A percentile compares a stretch with the other conserved stretches of the same genome.
Evolutionary conservation across 1,284 basidiomycete genomes (phyloP).

Genomic region (Cryptococcus sp.): DNA sequence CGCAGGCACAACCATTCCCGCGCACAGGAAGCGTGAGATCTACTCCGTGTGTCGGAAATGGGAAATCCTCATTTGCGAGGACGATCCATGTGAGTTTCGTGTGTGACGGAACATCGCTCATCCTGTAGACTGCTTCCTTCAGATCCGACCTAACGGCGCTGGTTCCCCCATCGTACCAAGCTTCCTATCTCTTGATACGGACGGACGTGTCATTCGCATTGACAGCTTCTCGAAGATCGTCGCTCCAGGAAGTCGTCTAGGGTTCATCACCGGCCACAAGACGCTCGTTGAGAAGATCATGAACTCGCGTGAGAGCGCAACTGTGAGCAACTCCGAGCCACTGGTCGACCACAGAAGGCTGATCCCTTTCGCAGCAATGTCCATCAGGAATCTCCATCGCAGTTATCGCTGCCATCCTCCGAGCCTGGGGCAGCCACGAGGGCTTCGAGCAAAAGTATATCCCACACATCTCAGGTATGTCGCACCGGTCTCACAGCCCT

Average conservation of each 20-base stretch:
- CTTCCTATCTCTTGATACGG: constrained; percentile 61
- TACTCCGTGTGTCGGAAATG: constrained; percentile 74
- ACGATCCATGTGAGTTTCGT: constrained; percentile 63
- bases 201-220: constrained; percentile 75
- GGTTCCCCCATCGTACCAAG: constrained; percentile 41
- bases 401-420: constrained; percentile 37
- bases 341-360: not conserved
- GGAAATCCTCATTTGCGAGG: constrained; percentile 69
- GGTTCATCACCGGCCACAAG: constrained; percentile 64
- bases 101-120: not conserved
- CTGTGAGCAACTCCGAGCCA: constrained; percentile 18
- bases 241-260: constrained; percentile 70
- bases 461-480: constrained; percentile 35
- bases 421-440: constrained; percentile 44
- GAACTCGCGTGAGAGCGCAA: constrained; percentile 39
- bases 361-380: constrained; percentile 23
- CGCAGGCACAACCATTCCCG: constrained; percentile 68
- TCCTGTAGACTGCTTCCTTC: constrained; percentile 49
- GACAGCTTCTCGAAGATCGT: constrained; percentile 82
- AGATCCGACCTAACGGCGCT: constrained; percentile 49
- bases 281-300: constrained; percentile 37
- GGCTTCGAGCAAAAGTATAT: constrained; percentile 45
- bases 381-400: constrained; percentile 46
- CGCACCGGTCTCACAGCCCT: too few species aligned
- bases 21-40: constrained; percentile 67